phyloP scores from a whole-genome alignment of 768 basidiomycete species.

The Lentinus tigrinus region DNA sequence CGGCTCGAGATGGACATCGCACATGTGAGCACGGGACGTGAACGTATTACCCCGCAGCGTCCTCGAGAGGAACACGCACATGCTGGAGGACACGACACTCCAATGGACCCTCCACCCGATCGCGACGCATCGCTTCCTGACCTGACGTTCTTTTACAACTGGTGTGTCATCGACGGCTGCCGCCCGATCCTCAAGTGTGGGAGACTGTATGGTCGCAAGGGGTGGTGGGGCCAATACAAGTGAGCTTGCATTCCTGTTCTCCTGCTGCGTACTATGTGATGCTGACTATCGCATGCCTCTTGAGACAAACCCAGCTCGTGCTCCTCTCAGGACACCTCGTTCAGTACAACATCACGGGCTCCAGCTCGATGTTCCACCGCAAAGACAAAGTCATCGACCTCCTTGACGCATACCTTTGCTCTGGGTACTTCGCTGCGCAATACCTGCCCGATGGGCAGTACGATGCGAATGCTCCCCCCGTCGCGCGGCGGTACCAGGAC shows the following conservation, averaged over 20 bases:
- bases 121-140: constrained; percentile 54
- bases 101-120: constrained; percentile 53
- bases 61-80: constrained; percentile 26
- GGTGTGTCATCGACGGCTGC: constrained; percentile 85
- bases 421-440: constrained; percentile 79
- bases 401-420: constrained; percentile 77
- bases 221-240: constrained; percentile 77
- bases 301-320: constrained; percentile 68
- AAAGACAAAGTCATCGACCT: constrained; percentile 57
- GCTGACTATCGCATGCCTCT: not conserved
- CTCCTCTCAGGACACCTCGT: constrained; percentile 76
- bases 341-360: constrained; percentile 63
- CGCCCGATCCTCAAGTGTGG: constrained; percentile 72
- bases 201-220: constrained; percentile 68
- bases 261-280: too few relatives aligned
- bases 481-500: constrained; percentile 82
- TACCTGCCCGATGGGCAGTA: constrained; percentile 66
- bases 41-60: constrained; percentile 59
- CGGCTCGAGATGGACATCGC: constrained; percentile 79
- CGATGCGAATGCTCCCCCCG: constrained; percentile 45
- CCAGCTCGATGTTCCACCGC: constrained; percentile 55
- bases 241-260: constrained; percentile 33
- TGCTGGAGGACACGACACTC: constrained; percentile 38
- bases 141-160: constrained; percentile 72
- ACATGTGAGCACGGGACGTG: constrained; percentile 47